Base-by-base conservation (phyloP, 495 filamentous ascomycete genomes). In the Neurospora tetraspora region DNA sequence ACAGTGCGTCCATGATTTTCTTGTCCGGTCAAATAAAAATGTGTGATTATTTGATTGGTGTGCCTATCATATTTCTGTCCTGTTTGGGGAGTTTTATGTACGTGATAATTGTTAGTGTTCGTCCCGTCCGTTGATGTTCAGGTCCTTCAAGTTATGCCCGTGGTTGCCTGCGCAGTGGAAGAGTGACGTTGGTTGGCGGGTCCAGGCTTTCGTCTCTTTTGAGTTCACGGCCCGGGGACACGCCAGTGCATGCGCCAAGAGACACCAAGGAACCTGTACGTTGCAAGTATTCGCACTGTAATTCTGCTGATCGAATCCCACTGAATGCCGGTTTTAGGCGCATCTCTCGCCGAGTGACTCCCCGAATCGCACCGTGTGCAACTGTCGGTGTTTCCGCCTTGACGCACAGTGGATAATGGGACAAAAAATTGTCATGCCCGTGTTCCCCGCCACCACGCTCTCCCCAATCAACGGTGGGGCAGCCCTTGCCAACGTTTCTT, bases 1-100 rank as follows among this genome's bases (percentile, higher is more conserved):
- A 83, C 72, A 97, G 88, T 72, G 89, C 86, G 76, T 97, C 94
- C 94, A 97, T 97, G 72, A 79, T 88, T 77, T 73, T 31, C 12
- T 70, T 70, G 71, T 70, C 39, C 12, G 37, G 31, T 71, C 70
- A 68, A 71, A 73, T 75, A 65, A 65, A 16, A 65, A 34, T 34
- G 27, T 34, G 53, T 34, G 53, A 34, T 34, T 65, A 65, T 16
- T 65, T 65, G 9, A 65, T 65, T 65, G 53, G 53, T 34, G 53
- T 34, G 2, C 34, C 27, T 34, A 65, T 34, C 53, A 65, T 65
- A 18, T 10, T 65, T 12, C 12, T 61, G 53, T 61, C 47, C 47
- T 31, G 11, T 27, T 16, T 27, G 23, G 53, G 43, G 23, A 61
- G 53, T 61, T 61, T 34, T 61, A 61, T 61, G 6, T 18, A 61